A percentile compares a stretch with the other conserved stretches of the same genome.
Evolutionary conservation across 805 yeast species (phyloP).

Genomic region (Komagataella pastoris): DNA sequence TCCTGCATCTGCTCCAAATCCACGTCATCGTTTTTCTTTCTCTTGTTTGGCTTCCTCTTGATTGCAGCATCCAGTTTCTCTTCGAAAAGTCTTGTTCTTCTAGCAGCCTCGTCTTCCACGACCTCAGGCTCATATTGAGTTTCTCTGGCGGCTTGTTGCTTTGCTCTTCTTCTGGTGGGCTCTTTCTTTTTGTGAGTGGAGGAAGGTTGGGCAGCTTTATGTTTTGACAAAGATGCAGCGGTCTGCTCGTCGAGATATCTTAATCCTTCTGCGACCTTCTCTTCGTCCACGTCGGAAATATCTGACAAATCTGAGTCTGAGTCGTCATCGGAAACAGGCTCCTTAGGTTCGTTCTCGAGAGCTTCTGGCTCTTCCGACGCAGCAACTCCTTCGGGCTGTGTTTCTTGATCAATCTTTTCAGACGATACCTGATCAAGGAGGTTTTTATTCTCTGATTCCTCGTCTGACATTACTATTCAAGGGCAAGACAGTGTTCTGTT

Average conservation of each 20-base stretch:
- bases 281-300: conserved; percentile 24
- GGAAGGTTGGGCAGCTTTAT: conserved; percentile 2
- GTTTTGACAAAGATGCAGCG: conserved; percentile 7
- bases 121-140: conserved; percentile 4
- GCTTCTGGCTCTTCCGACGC: background rate
- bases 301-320: conserved; percentile 14
- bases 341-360: background rate
- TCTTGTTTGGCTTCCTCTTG: conserved; percentile 43
- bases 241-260: conserved; percentile 7
- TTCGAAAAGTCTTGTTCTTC: conserved; percentile 64
- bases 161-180: conserved; percentile 18
- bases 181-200: background rate
- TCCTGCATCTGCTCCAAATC: conserved; percentile 94
- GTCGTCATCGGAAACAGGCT: background rate
- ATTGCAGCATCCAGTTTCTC: conserved; percentile 68
- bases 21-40: conserved; percentile 73
- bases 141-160: conserved; percentile 13
- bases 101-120: conserved; percentile 5
- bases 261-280: conserved; percentile 12
- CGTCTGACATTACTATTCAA: background rate
- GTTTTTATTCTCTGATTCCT: background rate
- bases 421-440: background rate
- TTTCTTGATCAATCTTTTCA: background rate
- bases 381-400: background rate
- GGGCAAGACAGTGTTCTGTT: background rate